These are phyloP conservation scores for Botryotinia globosa DNA, from an alignment of 2,329 filamentous ascomycete genomes.

Conservation along the genomic window DNA sequence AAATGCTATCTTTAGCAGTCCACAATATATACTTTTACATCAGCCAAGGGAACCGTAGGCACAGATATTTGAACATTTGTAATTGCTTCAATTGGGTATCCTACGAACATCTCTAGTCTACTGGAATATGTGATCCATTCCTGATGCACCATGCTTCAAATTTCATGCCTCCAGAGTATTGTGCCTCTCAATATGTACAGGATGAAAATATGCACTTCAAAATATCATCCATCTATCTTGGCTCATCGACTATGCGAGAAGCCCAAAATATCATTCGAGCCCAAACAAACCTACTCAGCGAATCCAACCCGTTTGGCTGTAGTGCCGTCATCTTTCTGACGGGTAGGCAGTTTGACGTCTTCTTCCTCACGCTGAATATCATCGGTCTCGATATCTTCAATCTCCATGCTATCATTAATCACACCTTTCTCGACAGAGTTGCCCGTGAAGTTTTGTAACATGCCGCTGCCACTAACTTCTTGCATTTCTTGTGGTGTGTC, in stretches of 20 bases:
- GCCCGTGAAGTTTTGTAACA: constrained; percentile 24
- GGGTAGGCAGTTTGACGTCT: too few relatives aligned
- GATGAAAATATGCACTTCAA: neutral
- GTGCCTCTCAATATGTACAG: constrained; percentile 5
- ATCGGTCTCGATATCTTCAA: constrained; percentile 35
- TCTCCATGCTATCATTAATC: constrained; percentile 38
- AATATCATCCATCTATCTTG: neutral
- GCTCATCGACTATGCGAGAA: neutral
- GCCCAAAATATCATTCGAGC: neutral
- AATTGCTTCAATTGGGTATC: neutral
- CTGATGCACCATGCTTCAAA: neutral
- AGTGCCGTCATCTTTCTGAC: constrained; percentile 21
- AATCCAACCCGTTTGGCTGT: constrained; percentile 34
- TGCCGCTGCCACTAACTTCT: constrained; percentile 31
- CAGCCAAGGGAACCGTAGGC: too few relatives aligned
- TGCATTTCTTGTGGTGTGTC: constrained; percentile 35
- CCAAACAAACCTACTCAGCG: constrained; percentile 18
- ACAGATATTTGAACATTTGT: too few relatives aligned
- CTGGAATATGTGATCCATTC: neutral
- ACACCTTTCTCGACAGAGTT: constrained; percentile 23
- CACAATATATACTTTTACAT: neutral
- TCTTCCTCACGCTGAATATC: constrained; percentile 25
- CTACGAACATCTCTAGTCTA: neutral
- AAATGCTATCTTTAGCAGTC: neutral
- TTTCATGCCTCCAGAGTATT: constrained; percentile 6